Evolutionary conservation across 2,329 filamentous ascomycete genomes (phyloP).

Genomic region (Elsinoe batatas): DNA sequence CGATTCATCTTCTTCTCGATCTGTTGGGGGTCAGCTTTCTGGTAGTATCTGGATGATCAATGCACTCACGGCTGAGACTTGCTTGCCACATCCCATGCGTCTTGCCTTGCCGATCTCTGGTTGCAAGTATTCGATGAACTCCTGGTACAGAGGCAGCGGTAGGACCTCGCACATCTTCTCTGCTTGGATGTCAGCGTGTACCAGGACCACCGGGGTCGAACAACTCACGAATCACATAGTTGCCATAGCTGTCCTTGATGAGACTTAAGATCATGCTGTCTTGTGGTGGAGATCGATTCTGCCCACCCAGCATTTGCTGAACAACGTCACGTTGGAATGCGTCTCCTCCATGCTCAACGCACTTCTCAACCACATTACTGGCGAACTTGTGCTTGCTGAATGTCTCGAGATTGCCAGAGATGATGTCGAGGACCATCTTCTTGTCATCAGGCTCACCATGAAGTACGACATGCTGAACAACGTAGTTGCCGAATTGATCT

Average conservation of each 20-base stretch:
- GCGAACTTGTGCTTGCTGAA: constrained; percentile 94
- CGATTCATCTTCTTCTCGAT: constrained; percentile 43
- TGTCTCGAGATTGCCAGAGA: constrained; percentile 59
- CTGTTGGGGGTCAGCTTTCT: constrained; percentile 16
- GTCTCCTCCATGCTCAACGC: constrained; percentile 61
- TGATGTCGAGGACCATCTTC: constrained; percentile 59
- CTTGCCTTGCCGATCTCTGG: constrained; percentile 38
- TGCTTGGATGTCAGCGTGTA: constrained; percentile 30
- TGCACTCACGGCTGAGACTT: constrained; percentile 31
- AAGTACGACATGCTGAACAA: constrained; percentile 82
- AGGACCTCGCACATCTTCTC: constrained; percentile 64
- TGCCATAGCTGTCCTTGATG: constrained; percentile 86
- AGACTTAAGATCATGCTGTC: constrained; percentile 61
- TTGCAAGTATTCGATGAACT: constrained; percentile 33
- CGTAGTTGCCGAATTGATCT: constrained; percentile 92
- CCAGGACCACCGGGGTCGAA: not conserved
- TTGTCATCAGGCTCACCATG: constrained; percentile 66
- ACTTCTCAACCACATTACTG: constrained; percentile 94
- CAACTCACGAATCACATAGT: constrained; percentile 92
- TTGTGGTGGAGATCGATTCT: constrained; percentile 41
- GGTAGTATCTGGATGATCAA: not conserved
- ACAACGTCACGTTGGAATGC: constrained; percentile 63
- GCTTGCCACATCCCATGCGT: constrained; percentile 33
- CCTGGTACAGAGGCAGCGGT: constrained; percentile 30
- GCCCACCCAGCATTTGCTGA: constrained; percentile 45